phyloP scores from a whole-genome alignment of 306 rosid species.

The Begonia masoniana region DNA sequence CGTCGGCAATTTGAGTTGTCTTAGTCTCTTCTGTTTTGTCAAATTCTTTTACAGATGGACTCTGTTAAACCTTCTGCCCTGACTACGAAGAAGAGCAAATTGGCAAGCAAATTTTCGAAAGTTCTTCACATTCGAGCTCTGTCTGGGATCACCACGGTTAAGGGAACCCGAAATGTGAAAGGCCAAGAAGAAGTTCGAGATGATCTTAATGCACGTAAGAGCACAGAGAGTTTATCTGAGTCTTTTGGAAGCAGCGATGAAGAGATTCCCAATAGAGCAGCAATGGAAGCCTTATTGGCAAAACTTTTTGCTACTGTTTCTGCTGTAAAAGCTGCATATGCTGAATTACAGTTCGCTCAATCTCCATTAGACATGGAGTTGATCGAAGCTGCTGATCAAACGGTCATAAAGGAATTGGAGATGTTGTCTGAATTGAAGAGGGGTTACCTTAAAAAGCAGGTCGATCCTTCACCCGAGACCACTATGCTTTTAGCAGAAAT shows the following conservation, averaged over 20 bases:
- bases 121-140: constrained; percentile 59
- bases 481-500: constrained; percentile 48
- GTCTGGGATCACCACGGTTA: constrained; percentile 43
- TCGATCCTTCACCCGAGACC: constrained; percentile 47
- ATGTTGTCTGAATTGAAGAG: constrained; percentile 72
- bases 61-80: constrained; percentile 42
- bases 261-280: constrained; percentile 44
- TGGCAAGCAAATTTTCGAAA: constrained; percentile 57
- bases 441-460: constrained; percentile 60
- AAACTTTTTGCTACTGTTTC: constrained; percentile 65
- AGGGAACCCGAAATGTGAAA: constrained; percentile 19
- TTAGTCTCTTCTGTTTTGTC: too few relatives aligned
- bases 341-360: constrained; percentile 57
- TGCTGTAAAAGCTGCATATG: constrained; percentile 67
- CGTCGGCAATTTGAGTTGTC: too few relatives aligned
- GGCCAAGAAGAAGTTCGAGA: constrained; percentile 12
- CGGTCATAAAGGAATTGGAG: constrained; percentile 46
- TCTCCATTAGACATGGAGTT: constrained; percentile 73
- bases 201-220: constrained; percentile 20
- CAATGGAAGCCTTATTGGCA: constrained; percentile 53
- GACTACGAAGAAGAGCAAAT: constrained; percentile 51
- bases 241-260: constrained; percentile 29
- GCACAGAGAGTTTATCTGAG: constrained; percentile 10
- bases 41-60: constrained; percentile 49
- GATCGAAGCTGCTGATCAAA: constrained; percentile 54